A percentile compares a stretch with the other conserved stretches of the same genome.
Conservation (phyloP, 2,329 filamentous ascomycete species). For the Diaporthe batatas region DNA sequence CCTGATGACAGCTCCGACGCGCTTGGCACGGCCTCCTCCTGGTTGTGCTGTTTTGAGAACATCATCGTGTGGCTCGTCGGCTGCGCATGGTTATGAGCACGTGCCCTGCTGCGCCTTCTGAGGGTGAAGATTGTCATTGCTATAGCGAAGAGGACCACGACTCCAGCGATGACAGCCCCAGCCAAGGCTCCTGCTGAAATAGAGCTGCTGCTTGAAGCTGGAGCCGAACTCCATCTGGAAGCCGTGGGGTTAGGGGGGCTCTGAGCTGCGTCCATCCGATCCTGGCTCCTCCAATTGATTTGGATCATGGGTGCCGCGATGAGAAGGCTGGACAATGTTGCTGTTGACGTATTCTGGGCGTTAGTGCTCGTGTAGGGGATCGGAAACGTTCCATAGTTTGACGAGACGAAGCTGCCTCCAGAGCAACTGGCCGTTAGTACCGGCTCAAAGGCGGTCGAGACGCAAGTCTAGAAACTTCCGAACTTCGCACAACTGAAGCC, state of each 20-base stretch:
- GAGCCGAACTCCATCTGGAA: background rate
- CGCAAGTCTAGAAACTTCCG: background rate
- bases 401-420: background rate
- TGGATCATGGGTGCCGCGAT: constrained; percentile 6
- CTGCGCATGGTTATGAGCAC: background rate
- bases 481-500: background rate
- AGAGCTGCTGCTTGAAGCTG: background rate
- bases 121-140: background rate
- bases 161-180: background rate
- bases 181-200: background rate
- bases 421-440: constrained; percentile 6
- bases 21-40: background rate
- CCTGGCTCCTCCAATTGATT: constrained; percentile 2
- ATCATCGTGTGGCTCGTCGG: background rate
- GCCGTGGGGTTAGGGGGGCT: background rate
- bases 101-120: background rate
- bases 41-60: background rate
- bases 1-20: background rate
- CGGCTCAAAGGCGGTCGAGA: background rate
- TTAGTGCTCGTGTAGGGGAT: background rate
- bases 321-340: background rate
- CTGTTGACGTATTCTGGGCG: background rate
- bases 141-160: constrained; percentile 3
- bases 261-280: background rate
- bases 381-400: background rate